phyloP scores from a whole-genome alignment of 148 eudicot species.

The Polygonum maritimum region DNA sequence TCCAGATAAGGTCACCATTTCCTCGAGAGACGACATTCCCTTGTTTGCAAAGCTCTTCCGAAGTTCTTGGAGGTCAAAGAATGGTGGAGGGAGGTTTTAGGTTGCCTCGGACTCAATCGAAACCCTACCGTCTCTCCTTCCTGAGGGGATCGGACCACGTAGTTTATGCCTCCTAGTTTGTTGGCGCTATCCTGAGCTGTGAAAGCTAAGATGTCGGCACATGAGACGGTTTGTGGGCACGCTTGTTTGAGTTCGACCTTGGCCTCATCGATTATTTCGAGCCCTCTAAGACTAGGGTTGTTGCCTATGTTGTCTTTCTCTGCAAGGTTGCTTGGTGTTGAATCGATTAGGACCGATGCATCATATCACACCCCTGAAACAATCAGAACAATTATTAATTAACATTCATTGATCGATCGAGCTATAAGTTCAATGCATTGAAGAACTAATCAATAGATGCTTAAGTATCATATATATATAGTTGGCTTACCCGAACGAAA shows the following conservation, averaged over 20 bases:
- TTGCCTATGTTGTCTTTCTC: constrained; percentile 34
- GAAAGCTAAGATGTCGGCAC: constrained; percentile 37
- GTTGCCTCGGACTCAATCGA: constrained; percentile 14
- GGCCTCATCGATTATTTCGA: constrained; percentile 41
- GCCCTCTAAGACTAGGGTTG: constrained; percentile 28
- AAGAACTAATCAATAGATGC: background rate
- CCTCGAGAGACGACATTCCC: constrained; percentile 26
- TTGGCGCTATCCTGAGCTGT: constrained; percentile 42
- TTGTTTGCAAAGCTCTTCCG: constrained; percentile 23
- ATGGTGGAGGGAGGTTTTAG: constrained; percentile 26
- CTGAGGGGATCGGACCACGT: constrained; percentile 29
- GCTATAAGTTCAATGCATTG: background rate
- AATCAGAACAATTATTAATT: background rate
- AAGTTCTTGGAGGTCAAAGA: constrained; percentile 23
- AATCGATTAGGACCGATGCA: constrained; percentile 37
- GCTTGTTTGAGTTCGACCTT: constrained; percentile 27
- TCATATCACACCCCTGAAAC: constrained; percentile 48
- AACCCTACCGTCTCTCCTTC: constrained; percentile 29
- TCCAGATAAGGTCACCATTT: constrained; percentile 37
- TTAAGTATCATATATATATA: too few relatives aligned
- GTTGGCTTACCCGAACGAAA: background rate
- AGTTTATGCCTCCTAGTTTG: constrained; percentile 22
- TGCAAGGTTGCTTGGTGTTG: constrained; percentile 23
- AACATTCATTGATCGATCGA: background rate
- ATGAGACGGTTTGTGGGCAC: constrained; percentile 38